These are phyloP conservation scores for Oryza meyeriana DNA, from an alignment of 176 grass and related monocot genomes.

Conservation along the genomic window DNA sequence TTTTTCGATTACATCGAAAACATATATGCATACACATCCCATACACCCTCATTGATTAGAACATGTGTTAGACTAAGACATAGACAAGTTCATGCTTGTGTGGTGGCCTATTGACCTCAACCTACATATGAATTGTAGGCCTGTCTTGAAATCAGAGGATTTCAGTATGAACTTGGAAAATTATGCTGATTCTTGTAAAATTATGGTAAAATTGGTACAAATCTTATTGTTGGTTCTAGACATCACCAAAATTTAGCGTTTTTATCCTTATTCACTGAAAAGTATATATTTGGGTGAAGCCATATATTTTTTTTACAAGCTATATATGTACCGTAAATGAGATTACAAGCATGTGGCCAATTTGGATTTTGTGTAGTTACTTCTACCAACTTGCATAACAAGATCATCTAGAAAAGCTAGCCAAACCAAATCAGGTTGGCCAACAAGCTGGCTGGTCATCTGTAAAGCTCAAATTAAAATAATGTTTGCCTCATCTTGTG, in stretches of 20 bases:
- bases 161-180: too few relatives aligned
- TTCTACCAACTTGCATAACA: neutral
- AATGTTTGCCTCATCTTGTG: conserved; percentile 23
- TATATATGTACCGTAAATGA: neutral
- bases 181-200: neutral
- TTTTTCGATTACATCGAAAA: neutral
- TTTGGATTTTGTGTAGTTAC: neutral
- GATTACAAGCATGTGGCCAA: neutral
- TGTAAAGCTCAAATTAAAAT: conserved; percentile 30
- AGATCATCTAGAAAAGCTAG: neutral
- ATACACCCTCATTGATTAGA: too few relatives aligned
- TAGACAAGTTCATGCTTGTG: neutral
- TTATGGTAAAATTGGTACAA: neutral
- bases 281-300: neutral
- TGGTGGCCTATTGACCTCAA: neutral
- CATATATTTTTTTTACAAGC: neutral
- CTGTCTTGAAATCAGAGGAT: neutral
- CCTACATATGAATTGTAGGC: neutral
- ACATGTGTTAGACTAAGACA: neutral
- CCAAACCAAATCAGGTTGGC: conserved; percentile 20
- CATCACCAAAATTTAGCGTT: neutral
- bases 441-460: conserved; percentile 30
- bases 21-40: too few relatives aligned
- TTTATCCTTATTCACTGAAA: neutral
- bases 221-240: neutral